A percentile compares a stretch with the other conserved stretches of the same genome.
These are phyloP conservation scores for Ogataea hybrid DNA, from an alignment of 1,139 yeast species.

Conservation along the genomic window DNA sequence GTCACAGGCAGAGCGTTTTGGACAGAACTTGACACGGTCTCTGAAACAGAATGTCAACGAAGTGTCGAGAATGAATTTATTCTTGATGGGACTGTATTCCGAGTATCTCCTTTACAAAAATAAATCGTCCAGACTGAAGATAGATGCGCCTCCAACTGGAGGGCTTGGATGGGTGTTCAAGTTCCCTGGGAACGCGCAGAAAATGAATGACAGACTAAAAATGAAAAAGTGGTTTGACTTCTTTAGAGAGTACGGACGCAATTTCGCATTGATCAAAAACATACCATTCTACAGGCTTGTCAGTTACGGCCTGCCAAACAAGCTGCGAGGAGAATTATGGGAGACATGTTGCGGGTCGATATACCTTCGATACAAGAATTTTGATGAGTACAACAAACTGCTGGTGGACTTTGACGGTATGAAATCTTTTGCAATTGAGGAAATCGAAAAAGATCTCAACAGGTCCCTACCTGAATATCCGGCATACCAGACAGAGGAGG, in stretches of 20 bases:
- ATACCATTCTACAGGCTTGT: slow-evolving; percentile 79
- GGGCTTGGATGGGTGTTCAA: slow-evolving; percentile 82
- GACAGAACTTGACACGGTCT: slow-evolving; percentile 59
- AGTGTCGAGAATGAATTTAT: slow-evolving; percentile 61
- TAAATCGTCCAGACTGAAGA: slow-evolving; percentile 42
- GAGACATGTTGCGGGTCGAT: slow-evolving; percentile 88
- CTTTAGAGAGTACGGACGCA: slow-evolving; percentile 79
- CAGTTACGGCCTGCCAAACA: slow-evolving; percentile 88
- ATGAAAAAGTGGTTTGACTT: slow-evolving; percentile 94
- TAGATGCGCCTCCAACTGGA: slow-evolving; percentile 59
- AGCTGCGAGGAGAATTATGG: slow-evolving; percentile 95
- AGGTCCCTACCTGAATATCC: slow-evolving; percentile 95
- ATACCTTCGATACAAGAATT: slow-evolving; percentile 64
- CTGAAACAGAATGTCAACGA: slow-evolving; percentile 63
- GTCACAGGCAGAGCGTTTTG: slow-evolving; percentile 78
- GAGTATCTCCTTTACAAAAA: slow-evolving; percentile 76
- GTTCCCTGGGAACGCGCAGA: slow-evolving; percentile 86
- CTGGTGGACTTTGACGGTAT: slow-evolving; percentile 61
- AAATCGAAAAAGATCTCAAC: slow-evolving; percentile 93
- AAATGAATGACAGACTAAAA: slow-evolving; percentile 77
- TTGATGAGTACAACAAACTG: slow-evolving; percentile 55
- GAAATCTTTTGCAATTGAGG: slow-evolving; percentile 84
- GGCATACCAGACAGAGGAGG: slow-evolving; percentile 85
- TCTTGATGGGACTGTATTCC: slow-evolving; percentile 74
- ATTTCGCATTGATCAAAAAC: slow-evolving; percentile 69